Evolutionary conservation across 192 early-diverging fungal species (phyloP), one percentile per base, ranked within the genome.

Genomic region (Funneliformis mosseae): DNA sequence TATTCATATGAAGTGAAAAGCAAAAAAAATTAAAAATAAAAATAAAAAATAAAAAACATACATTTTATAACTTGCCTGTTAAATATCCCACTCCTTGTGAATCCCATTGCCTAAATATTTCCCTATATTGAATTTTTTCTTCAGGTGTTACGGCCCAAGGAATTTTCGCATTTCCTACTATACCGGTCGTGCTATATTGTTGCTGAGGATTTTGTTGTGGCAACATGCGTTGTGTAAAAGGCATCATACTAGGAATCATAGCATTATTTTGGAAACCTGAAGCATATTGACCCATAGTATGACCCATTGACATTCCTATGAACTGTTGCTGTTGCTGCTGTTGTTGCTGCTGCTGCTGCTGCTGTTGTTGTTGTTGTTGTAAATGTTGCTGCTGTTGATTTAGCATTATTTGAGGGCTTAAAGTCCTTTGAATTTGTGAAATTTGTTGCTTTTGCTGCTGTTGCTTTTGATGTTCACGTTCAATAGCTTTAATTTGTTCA

Each of bases 21-120:
- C 5, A 43, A 46, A 21, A 74, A 74, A 73, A 18, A 8, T 74
- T 5, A 28, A 70, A 71, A 71, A 60, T 4, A 9, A 33, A 14
- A 33, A 18, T 14, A 12, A 27, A 55, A 81, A 43, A n/a, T n/a
- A 5, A 23, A 62, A 2, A 14, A 67, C 14, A 23, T 21, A n/a
- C 10, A 48, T 69, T 64, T 18, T 27, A 14, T 23, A 39, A 59
- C 77, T 75, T 83, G 78, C 93, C 94, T 50, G 88, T 87, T 45
- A 96, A 86, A 81, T 86, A 93, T 8, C 94, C 95, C 0, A 86
- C 87, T 21, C 87, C 88, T 48, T 87, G 85, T 0, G 87, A 85
- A 83, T 96, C 95, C 91, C 92, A 95, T 12, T 89, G 89, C 41
- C 87, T 91, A 81, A 96, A 96, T 70, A 94, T 91, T 46, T 89